These are phyloP conservation scores for Suillus discolor DNA, from an alignment of 768 basidiomycete species.

Conservation along the genomic window DNA sequence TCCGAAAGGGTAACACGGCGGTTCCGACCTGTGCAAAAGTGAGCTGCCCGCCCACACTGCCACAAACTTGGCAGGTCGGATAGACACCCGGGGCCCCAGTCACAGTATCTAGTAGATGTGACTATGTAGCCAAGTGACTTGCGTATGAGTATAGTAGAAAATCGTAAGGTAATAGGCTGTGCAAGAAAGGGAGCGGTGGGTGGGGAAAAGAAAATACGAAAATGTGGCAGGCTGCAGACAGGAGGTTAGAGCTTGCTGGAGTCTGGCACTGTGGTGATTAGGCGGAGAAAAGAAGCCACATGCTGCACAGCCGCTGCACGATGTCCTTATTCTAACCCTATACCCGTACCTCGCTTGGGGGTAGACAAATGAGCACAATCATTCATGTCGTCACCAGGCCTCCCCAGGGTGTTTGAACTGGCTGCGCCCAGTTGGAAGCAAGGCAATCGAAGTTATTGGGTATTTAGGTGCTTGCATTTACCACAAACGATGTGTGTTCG, in stretches of 20 bases:
- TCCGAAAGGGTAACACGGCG: not conserved
- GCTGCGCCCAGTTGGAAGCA: constrained; percentile 59
- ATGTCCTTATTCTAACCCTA: not conserved
- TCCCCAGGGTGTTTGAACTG: constrained; percentile 61
- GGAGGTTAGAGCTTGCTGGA: not conserved
- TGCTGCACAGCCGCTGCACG: not conserved
- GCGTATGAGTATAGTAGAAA: not conserved
- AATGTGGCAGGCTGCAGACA: not conserved
- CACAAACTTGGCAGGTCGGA: too few species aligned
- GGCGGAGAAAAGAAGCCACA: not conserved
- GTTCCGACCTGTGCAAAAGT: not conserved
- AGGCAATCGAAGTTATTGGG: constrained; percentile 52
- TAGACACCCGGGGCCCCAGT: too few species aligned
- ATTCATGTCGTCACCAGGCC: constrained; percentile 68
- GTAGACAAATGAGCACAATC: constrained; percentile 42
- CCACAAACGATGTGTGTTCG: constrained; percentile 63
- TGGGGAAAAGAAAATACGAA: not conserved
- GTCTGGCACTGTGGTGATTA: not conserved
- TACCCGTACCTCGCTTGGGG: not conserved
- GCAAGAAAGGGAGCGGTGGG: not conserved
- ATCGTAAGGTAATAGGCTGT: not conserved
- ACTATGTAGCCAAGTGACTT: not conserved
- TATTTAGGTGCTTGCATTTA: constrained; percentile 48
- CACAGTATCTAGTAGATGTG: not conserved
- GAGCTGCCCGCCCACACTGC: too few species aligned